Percentiles rank a stretch among this genome's conserved stretches.
Conservation (phyloP, 2,329 filamentous ascomycete genomes). For the Aspergillus awamori region DNA sequence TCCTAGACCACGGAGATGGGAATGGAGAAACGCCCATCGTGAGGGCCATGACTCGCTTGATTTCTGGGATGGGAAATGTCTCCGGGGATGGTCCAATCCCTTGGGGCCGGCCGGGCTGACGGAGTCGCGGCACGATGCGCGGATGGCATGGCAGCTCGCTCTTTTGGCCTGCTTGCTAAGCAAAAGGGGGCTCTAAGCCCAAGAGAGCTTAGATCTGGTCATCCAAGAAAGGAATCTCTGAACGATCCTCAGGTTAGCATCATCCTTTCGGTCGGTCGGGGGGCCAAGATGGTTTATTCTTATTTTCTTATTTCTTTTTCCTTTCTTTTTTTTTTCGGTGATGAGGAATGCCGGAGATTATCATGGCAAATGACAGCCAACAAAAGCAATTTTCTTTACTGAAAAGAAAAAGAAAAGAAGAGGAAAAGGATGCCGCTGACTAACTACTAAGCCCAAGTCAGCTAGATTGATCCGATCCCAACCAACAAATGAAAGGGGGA, state of each 20-base stretch:
- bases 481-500: too few species aligned
- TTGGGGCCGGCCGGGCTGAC: constrained; percentile 21
- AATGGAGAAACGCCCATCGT: not conserved
- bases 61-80: constrained; percentile 23
- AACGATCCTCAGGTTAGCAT: constrained; percentile 20
- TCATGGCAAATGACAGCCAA: constrained; percentile 24
- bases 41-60: constrained; percentile 5
- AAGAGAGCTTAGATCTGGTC: constrained; percentile 16
- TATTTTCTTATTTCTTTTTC: too few species aligned
- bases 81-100: constrained; percentile 25
- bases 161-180: constrained; percentile 9
- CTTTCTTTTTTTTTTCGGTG: not conserved
- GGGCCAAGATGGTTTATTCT: constrained; percentile 23
- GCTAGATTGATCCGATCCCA: not conserved
- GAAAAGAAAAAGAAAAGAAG: constrained; percentile 10
- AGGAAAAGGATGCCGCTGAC: constrained; percentile 15
- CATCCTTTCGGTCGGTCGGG: constrained; percentile 19
- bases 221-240: constrained; percentile 25
- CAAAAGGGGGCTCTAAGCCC: constrained; percentile 6
- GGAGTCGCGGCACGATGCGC: constrained; percentile 14
- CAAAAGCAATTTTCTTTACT: not conserved
- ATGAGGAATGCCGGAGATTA: constrained; percentile 30
- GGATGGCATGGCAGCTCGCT: constrained; percentile 25
- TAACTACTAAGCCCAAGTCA: not conserved
- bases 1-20: too few species aligned